Base-by-base conservation (phyloP, 495 filamentous ascomycete genomes). In the Evansstolkia leycettana region DNA sequence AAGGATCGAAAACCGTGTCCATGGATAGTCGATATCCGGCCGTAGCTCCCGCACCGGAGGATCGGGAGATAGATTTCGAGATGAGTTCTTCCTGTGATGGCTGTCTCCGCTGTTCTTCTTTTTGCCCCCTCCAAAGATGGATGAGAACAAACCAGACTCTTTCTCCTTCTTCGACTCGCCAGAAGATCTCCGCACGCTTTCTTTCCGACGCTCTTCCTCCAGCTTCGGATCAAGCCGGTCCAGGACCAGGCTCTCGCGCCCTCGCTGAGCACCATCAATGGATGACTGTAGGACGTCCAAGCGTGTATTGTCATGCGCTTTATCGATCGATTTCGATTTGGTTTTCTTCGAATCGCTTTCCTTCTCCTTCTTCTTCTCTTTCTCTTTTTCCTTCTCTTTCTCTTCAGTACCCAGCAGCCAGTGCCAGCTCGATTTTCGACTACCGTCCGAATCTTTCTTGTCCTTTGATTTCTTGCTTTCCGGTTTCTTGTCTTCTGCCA, bases 1-100 rank as follows among this genome's bases (percentile, higher is more conserved):
- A 30, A 95, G 66, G 39, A 99, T 89, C 1, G 86, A 82, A 48
- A 99, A 99, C 25, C 90, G 73, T 3, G 86, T 93, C 84, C 89
- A 99, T 41, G 85, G 79, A 58, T 88, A 95, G 59, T 95, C 88
- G 43, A 92, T 62, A 54, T 95, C 92, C 12, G 88, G 78, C 40
- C 75, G 76, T 31, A 92, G 71, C 17, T 74, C 65, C 34, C 73
- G 71, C 13, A 70, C 64, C 7, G 80, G 75, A 6, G 80, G 84
- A 14, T 94, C 87, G 5, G 88, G 87, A 7, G 89, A 90, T 10
- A 84, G 62, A 10, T 75, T 78, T 25, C 84, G 78, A 2, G 80
- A 80, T 38, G 74, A 76, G 38, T 73, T 72, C 60, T 90, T 92
- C 51, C 83, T 81, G 33, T 75, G 67, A 30, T 68, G 60, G 37